phyloP scores from a whole-genome alignment of 192 early-diverging fungal species.

The Entomortierella chlamydospora region DNA sequence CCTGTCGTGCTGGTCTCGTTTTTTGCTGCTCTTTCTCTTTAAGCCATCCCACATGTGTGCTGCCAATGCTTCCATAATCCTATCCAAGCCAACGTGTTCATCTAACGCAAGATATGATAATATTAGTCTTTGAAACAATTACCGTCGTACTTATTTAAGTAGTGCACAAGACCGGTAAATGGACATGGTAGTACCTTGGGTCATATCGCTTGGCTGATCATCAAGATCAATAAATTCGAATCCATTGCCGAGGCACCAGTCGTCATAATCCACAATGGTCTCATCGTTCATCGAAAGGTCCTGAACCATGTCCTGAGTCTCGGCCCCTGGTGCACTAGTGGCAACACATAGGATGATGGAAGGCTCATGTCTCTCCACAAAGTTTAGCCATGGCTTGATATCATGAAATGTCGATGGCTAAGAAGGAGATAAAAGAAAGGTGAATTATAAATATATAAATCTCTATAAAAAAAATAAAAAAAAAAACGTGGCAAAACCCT shows the following conservation, averaged over 20 bases:
- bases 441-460: too few species aligned
- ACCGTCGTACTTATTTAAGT: too few species aligned
- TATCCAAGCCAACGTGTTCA: slow-evolving; percentile 64
- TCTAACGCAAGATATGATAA: too few species aligned
- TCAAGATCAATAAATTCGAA: slow-evolving; percentile 75
- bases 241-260: slow-evolving; percentile 71
- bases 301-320: slow-evolving; percentile 8
- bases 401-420: slow-evolving; percentile 68
- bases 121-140: too few species aligned
- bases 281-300: slow-evolving; percentile 3
- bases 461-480: too few species aligned
- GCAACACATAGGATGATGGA: slow-evolving; percentile 67
- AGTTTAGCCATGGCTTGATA: slow-evolving; percentile 65
- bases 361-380: slow-evolving; percentile 64
- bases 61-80: slow-evolving; percentile 70
- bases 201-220: slow-evolving; percentile 12
- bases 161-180: neutral
- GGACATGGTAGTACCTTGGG: slow-evolving; percentile 11
- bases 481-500: neutral
- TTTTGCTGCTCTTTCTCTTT: slow-evolving; percentile 53
- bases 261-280: slow-evolving; percentile 54
- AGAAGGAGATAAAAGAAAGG: neutral
- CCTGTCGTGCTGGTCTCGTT: slow-evolving; percentile 40
- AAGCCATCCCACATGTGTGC: slow-evolving; percentile 77
- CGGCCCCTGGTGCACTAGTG: slow-evolving; percentile 22